A percentile compares a stretch with the other conserved stretches of the same genome.
These are phyloP conservation scores for Mortierella claussenii DNA, from an alignment of 192 early-diverging fungal genomes.

Conservation along the genomic window DNA sequence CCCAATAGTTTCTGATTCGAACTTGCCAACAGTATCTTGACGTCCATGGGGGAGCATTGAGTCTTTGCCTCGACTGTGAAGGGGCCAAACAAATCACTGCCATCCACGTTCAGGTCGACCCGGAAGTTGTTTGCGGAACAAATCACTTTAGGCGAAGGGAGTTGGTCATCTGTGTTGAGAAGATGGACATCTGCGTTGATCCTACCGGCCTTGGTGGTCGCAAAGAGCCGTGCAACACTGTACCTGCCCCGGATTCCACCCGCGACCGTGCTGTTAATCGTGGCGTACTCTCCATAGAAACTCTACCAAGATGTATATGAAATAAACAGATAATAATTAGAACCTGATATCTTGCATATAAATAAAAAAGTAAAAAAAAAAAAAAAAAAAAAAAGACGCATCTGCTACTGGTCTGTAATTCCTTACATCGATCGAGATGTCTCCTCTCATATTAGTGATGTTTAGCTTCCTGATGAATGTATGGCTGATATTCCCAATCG, in stretches of 20 bases:
- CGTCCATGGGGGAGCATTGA: constrained; percentile 30
- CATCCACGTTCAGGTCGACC: constrained; percentile 30
- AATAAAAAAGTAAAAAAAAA: neutral
- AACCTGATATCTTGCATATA: neutral
- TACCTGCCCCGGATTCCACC: constrained; percentile 31
- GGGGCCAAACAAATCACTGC: constrained; percentile 35
- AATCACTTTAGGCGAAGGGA: constrained; percentile 37
- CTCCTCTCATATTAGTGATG: constrained; percentile 21
- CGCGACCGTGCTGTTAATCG: neutral
- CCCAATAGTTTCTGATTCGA: constrained; percentile 24
- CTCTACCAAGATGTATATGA: constrained; percentile 2
- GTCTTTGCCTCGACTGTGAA: constrained; percentile 53
- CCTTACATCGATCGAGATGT: constrained; percentile 44
- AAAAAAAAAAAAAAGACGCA: neutral
- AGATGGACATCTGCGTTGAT: constrained; percentile 19
- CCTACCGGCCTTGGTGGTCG: constrained; percentile 10
- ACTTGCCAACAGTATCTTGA: constrained; percentile 14
- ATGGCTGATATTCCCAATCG: constrained; percentile 47
- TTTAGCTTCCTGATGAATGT: constrained; percentile 32
- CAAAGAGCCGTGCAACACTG: constrained; percentile 28
- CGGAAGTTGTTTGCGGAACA: constrained; percentile 9
- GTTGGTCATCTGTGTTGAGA: constrained; percentile 47
- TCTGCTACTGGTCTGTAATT: too few species aligned
- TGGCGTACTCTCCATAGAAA: constrained; percentile 39
- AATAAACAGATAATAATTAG: neutral